Percentiles rank a stretch among this genome's conserved stretches.
phyloP scores from a whole-genome alignment of 768 basidiomycete genomes.

The Termitomyces sp. region DNA sequence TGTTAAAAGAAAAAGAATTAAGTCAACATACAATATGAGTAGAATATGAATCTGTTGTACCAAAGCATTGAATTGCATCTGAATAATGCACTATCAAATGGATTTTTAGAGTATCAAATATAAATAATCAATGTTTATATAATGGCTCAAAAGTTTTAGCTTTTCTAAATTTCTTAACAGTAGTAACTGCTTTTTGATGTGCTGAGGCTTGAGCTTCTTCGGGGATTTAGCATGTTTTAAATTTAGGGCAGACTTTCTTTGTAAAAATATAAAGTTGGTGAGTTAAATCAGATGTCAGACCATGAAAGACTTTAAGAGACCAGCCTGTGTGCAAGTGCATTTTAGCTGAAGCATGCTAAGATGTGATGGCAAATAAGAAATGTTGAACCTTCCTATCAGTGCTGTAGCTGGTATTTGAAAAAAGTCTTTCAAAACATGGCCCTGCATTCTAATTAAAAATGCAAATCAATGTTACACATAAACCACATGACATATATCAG shows the following conservation, averaged over 20 bases:
- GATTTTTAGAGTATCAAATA: conserved; percentile 24
- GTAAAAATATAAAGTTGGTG: no score
- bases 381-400: neutral
- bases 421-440: neutral
- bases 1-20: conserved; percentile 7
- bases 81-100: conserved; percentile 14
- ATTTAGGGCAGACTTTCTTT: conserved; percentile 18
- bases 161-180: neutral
- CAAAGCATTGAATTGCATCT: neutral
- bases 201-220: neutral
- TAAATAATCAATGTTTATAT: conserved; percentile 15
- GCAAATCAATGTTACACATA: no score
- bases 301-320: neutral
- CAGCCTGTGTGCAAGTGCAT: neutral
- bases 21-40: conserved; percentile 14
- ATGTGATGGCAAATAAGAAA: neutral
- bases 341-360: neutral
- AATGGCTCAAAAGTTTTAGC: neutral
- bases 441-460: neutral
- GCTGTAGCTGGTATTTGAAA: neutral
- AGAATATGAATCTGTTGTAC: neutral
- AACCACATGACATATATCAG: neutral
- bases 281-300: neutral
- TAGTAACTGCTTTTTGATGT: neutral
- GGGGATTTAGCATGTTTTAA: conserved; percentile 13